Base-by-base conservation (phyloP, 768 basidiomycete species). In the Pluteus cervinus region DNA sequence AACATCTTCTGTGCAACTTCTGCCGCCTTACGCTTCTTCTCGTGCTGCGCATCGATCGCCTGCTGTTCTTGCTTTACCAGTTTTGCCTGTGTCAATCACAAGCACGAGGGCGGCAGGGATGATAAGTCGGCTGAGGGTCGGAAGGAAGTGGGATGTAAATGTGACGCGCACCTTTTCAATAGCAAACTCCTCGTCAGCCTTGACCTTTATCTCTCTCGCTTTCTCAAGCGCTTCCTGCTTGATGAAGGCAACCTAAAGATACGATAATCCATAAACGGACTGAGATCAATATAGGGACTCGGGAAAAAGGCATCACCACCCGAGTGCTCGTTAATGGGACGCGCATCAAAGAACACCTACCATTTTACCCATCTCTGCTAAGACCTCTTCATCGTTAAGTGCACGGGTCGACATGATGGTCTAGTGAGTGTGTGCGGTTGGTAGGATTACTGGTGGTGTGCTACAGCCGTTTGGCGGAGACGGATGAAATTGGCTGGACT, bases 281-380 rank as follows among this genome's bases (percentile, higher is more conserved):
- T 7, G 20, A 8, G 30, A 16, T 32, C 30, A 36, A 25, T 30
- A 5, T 5, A 26, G 5, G 33, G 2, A 2, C 15, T 24, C n/a
- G n/a, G n/a, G n/a, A n/a, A n/a, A n/a, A n/a, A n/a, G n/a, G n/a
- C n/a, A n/a, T n/a, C n/a, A n/a, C n/a, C n/a, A n/a, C n/a, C n/a
- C n/a, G n/a, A n/a, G n/a, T n/a, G n/a, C n/a, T n/a, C n/a, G 16
- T 18, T 26, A 32, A 20, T 44, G 25, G 42, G 41, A 38, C n/a
- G n/a, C n/a, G n/a, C n/a, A n/a, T n/a, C n/a, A n/a, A n/a, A n/a
- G 34, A 29, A 24, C 22, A 40, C 39, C 37, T 39, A 92, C 94
- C 94, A 98, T 97, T 79, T 97, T 97, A 69, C 90, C 93, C 88
- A 97, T 90, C 73, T 98, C 94, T 53, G 68, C 86, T 52, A 91